phyloP scores from a whole-genome alignment of 2,329 filamentous ascomycete genomes.

The Corinectria fuckeliana region DNA sequence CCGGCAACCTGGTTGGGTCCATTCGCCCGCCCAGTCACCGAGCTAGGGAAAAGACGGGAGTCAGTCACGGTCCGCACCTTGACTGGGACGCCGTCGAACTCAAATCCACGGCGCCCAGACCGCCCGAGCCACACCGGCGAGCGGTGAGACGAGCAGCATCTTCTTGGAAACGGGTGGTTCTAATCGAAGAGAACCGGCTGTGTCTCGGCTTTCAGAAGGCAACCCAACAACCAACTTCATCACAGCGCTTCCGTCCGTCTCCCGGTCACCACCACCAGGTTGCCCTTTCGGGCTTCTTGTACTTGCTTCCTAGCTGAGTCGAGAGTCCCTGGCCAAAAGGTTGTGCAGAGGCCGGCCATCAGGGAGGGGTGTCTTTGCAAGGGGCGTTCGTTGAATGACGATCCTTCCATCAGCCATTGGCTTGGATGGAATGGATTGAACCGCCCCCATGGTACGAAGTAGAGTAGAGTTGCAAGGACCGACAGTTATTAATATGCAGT shows the following conservation, averaged over 20 bases:
- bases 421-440: neutral
- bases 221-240: neutral
- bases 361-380: neutral
- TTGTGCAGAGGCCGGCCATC: neutral
- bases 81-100: slow-evolving; percentile 38
- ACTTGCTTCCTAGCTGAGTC: neutral
- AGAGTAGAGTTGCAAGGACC: neutral
- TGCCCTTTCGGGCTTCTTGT: neutral
- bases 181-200: neutral
- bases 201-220: neutral
- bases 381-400: neutral
- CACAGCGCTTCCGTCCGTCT: neutral
- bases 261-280: neutral
- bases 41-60: slow-evolving; percentile 41
- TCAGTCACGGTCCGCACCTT: slow-evolving; percentile 39
- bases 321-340: neutral
- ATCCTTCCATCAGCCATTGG: neutral
- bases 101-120: slow-evolving; percentile 29
- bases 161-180: neutral
- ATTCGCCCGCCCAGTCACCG: slow-evolving; percentile 28
- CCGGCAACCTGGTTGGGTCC: slow-evolving; percentile 32
- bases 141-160: slow-evolving; percentile 27
- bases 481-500: neutral
- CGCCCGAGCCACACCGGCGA: slow-evolving; percentile 16
- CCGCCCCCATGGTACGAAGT: neutral